Base-by-base conservation (phyloP, 352 stramenopile genomes). In the Phytophthora tentaculata region DNA sequence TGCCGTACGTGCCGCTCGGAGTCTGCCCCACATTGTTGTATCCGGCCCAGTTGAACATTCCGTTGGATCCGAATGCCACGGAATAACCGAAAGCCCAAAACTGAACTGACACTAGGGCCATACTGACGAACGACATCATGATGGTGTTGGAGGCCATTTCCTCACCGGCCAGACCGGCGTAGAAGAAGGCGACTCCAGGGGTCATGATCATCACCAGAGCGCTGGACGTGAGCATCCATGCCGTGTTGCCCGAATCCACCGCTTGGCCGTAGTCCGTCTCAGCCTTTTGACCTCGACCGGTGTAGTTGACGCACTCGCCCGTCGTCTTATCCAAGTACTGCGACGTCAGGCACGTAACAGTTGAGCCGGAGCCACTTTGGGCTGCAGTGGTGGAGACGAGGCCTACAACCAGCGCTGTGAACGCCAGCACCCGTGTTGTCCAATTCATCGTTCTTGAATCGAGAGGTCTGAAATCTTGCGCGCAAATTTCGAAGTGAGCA, bases 71-170 rank as follows among this genome's bases (percentile, higher is more conserved):
- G 48, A 96, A 96, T 23, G 73, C 79, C 6, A 79, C 71, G 56
- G 80, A 92, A 78, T 92, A 95, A 3, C 88, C 88, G 44, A 92
- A 88, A 5, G 80, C 73, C 61, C 84, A 90, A 66, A 92, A 96
- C 68, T 95, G 84, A 51, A 94, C 76, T 8, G 86, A 89, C 59
- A 94, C 81, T 3, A 94, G 48, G 4, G 84, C 86, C 75, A 93
- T 92, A 45, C 73, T 86, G 37, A 89, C 73, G 64, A 93, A 94
- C 35, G 81, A 92, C 81, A 92, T 91, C 71, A 94, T 89, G 50
- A 94, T 90, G 12, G 84, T 93, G 72, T 91, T 92, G 45, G 88
- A 89, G 47, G 88, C 81, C 76, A 90, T 92, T 39, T 90, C 80
- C 52, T 89, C 80, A 32, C 84, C 83, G 0, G 86, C 86, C 8